These are phyloP conservation scores for Daldinia caldariorum DNA, from an alignment of 495 filamentous ascomycete genomes.

Conservation along the genomic window DNA sequence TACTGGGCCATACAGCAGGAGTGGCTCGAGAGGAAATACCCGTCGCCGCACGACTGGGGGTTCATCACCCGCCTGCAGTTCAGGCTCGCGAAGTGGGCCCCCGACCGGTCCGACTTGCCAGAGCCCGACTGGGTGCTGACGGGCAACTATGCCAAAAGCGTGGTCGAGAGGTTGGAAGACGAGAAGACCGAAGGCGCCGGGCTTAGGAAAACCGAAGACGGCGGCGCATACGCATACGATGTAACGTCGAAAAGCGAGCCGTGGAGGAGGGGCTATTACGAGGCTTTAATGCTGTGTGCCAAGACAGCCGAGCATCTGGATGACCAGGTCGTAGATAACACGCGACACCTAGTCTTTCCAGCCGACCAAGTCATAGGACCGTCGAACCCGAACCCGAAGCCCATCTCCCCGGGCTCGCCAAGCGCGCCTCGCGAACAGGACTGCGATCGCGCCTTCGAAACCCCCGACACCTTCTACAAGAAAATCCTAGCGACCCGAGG, in stretches of 20 bases:
- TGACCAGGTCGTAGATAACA: conserved; percentile 75
- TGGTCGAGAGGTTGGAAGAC: conserved; percentile 72
- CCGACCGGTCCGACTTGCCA: conserved; percentile 61
- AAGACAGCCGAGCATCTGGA: conserved; percentile 82
- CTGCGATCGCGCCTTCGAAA: conserved; percentile 69
- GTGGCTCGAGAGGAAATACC: conserved; percentile 75
- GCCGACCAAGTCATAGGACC: conserved; percentile 77
- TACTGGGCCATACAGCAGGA: conserved; percentile 71
- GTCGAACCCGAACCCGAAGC: conserved; percentile 81
- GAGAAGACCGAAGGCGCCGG: conserved; percentile 71
- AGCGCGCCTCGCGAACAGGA: conserved; percentile 74
- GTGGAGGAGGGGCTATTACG: conserved; percentile 85
- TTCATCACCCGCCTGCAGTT: conserved; percentile 68
- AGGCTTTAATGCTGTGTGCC: conserved; percentile 78
- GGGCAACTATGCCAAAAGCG: conserved; percentile 61
- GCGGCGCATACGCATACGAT: conserved; percentile 67
- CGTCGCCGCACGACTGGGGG: conserved; percentile 78
- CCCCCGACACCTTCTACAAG: conserved; percentile 76
- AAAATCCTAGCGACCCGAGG: conserved; percentile 80
- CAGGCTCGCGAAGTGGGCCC: conserved; percentile 66
- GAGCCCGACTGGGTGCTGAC: conserved; percentile 70
- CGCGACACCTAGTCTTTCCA: conserved; percentile 71
- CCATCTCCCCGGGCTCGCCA: conserved; percentile 67
- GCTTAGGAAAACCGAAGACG: conserved; percentile 52
- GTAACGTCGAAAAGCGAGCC: conserved; percentile 76